These are phyloP conservation scores for Solanum etuberosum DNA, from an alignment of 257 asterid species.

Conservation along the genomic window DNA sequence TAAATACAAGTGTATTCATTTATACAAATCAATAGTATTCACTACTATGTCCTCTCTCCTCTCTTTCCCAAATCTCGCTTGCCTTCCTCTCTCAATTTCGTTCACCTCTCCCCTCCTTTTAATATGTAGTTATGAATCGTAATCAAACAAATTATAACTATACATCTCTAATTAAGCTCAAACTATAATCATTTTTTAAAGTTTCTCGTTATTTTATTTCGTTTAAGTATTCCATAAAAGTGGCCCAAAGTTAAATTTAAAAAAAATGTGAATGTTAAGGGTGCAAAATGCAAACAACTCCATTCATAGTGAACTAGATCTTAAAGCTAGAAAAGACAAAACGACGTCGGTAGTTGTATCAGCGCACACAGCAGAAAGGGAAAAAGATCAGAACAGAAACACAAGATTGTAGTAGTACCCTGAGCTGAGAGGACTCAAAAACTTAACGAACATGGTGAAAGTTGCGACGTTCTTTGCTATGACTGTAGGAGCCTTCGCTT, in stretches of 20 bases:
- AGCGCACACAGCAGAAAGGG: background rate
- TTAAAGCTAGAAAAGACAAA: background rate
- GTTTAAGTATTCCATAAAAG: background rate
- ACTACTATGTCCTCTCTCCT: background rate
- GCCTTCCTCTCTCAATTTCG: background rate
- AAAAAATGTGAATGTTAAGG: too few species aligned
- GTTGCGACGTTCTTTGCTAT: conserved; percentile 58
- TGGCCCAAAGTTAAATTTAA: background rate
- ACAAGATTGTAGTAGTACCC: background rate
- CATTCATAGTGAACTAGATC: background rate
- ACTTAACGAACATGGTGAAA: conserved; percentile 45
- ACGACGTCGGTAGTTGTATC: background rate
- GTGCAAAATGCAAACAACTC: background rate
- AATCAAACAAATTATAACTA: too few species aligned
- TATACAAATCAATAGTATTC: background rate
- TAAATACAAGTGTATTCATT: too few species aligned
- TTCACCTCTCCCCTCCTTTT: background rate
- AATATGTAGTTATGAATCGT: accelerated
- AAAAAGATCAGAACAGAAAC: background rate
- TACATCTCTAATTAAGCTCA: background rate
- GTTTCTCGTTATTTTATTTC: too few species aligned
- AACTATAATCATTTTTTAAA: too few species aligned
- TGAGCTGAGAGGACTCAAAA: background rate
- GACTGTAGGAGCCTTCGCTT: conserved; percentile 69
- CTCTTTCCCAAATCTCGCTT: background rate